Conservation (phyloP, 805 yeast species). For the Saccharomycopsis schoenii region DNA sequence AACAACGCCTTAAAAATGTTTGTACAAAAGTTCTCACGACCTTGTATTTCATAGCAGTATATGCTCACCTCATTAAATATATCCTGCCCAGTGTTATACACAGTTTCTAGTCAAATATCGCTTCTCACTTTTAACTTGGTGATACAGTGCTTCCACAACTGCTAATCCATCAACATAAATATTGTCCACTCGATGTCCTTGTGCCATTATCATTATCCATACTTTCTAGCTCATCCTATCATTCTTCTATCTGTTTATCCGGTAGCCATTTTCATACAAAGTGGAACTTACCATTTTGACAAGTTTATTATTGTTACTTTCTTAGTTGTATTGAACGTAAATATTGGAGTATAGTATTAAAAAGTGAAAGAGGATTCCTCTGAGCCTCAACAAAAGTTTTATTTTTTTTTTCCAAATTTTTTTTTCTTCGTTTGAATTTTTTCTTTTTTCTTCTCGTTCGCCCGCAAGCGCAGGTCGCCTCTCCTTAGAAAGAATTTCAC, state of each 20-base stretch:
- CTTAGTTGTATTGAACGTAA: background rate
- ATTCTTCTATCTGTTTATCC: background rate
- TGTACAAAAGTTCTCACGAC: too few species aligned
- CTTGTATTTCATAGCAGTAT: too few species aligned
- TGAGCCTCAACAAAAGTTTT: background rate
- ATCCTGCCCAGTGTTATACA: too few species aligned
- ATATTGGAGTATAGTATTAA: background rate
- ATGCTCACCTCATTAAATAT: too few species aligned
- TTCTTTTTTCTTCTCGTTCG: background rate
- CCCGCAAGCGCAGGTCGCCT: background rate
- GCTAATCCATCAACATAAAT: too few species aligned
- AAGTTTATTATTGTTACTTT: background rate
- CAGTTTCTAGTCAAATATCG: too few species aligned
- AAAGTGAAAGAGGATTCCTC: background rate
- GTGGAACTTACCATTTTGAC: background rate
- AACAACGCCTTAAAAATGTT: too few species aligned
- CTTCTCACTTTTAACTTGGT: too few species aligned
- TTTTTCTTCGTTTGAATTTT: background rate
- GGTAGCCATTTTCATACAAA: background rate
- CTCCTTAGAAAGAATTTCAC: background rate
- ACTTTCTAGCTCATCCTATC: background rate
- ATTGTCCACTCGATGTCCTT: too few species aligned
- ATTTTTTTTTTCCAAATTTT: background rate
- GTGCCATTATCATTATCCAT: too few species aligned
- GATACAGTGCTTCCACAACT: too few species aligned